Conservation (phyloP, 805 yeast genomes). For the Saturnispora serradocipensis region DNA sequence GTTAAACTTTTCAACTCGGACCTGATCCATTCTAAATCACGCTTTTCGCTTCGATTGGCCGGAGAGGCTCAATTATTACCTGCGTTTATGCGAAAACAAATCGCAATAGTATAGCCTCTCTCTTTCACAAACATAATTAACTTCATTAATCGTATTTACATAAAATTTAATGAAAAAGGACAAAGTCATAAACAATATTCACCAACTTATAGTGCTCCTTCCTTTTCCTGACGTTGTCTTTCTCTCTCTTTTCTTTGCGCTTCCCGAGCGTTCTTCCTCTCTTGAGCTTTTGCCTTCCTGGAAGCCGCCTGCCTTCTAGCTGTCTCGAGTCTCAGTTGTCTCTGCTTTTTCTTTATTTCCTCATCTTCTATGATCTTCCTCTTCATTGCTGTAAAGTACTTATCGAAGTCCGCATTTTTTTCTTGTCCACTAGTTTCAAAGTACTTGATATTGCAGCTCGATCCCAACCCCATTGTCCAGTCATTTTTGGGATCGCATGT, state of each 20-base stretch:
- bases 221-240: not conserved
- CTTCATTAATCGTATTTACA: no score
- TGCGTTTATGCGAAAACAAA: no score
- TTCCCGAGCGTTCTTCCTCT: not conserved
- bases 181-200: no score
- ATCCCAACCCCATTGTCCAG: slow-evolving; percentile 45
- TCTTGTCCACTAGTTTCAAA: slow-evolving; percentile 18
- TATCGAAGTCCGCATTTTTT: slow-evolving; percentile 18
- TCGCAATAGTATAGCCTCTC: no score
- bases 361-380: slow-evolving; percentile 10
- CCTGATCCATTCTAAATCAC: not conserved
- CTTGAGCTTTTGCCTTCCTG: slow-evolving; percentile 5
- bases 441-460: slow-evolving; percentile 23
- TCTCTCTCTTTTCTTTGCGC: slow-evolving; percentile 4
- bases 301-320: slow-evolving; percentile 7
- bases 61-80: no score
- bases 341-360: slow-evolving; percentile 7
- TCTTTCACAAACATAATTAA: no score
- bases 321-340: slow-evolving; percentile 9
- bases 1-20: not conserved
- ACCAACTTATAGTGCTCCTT: not conserved
- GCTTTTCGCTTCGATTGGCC: no score
- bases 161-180: no score
- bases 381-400: slow-evolving; percentile 14
- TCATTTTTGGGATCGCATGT: slow-evolving; percentile 62